Base-by-base conservation (phyloP, 441 rosid species). In the Aquilaria agallochum region DNA sequence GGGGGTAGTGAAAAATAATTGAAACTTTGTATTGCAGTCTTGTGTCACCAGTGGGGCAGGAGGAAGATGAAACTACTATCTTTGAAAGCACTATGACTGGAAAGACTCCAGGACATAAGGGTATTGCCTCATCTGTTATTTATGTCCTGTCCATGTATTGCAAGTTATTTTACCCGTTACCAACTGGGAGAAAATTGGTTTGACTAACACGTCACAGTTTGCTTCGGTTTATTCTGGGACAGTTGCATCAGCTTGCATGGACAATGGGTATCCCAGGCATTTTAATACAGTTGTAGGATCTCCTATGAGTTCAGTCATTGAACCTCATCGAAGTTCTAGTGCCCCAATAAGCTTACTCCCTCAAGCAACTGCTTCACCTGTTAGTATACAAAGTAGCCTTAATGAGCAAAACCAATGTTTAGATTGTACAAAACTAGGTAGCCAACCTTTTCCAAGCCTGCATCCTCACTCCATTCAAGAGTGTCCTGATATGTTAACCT, bases 391-490 rank as follows among this genome's bases (percentile, higher is more conserved):
- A 67, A 65, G 73, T 14, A 69, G 75, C 61, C 66, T 70, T 59
- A 61, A 62, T 66, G 78, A 73, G 64, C 66, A 68, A 58, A 73
- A 62, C 57, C 72, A 58, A 60, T 71, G 70, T 60, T 56, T 71
- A 56, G 81, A 73, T 70, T 77, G 72, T 49, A 53, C 75, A 68
- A 81, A 68, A 67, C 67, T 70, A 47, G 75, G 77, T 53, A 75
- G 62, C 59, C 81, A 76, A 59, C 68, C 68, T 62, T 44, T 80
- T 64, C 74, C 80, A 61, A 77, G 74, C 67, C 76, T 81, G 59
- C 84, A 79, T 76, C 76, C 82, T 54, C 78, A 75, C 65, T 79
- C 89, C 52, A 64, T 81, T 34, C 76, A 80, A 5, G 89, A 79
- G 50, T 74, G 77, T 65, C 79, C 58, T 46, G 81, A 77, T 64